phyloP scores from a whole-genome alignment of 805 yeast species.

The Dipodascus geniculatus region DNA sequence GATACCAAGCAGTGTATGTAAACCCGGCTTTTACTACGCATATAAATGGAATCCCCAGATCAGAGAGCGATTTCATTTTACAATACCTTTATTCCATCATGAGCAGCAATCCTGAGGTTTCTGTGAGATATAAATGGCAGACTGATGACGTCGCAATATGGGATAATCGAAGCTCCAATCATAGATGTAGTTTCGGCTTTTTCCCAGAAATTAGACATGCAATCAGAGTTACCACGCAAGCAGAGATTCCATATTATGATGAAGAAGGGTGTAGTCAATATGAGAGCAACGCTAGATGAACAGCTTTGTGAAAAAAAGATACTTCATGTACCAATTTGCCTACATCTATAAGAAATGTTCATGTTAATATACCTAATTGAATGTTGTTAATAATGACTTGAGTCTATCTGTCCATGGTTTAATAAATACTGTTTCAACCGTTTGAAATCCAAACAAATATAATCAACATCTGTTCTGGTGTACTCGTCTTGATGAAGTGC shows the following conservation, averaged over 20 bases:
- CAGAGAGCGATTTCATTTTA: constrained; percentile 38
- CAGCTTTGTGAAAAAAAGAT: not conserved
- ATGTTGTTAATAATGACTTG: too few species aligned
- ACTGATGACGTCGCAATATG: constrained; percentile 44
- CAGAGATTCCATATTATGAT: constrained; percentile 42
- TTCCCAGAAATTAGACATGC: constrained; percentile 35
- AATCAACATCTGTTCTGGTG: not conserved
- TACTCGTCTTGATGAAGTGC: not conserved
- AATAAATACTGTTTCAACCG: not conserved
- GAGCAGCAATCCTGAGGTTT: constrained; percentile 43
- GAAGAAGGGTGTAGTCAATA: constrained; percentile 15
- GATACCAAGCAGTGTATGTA: constrained; percentile 46
- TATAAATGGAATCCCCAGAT: constrained; percentile 41
- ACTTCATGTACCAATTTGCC: too few species aligned
- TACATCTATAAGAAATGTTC: too few species aligned
- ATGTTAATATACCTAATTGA: too few species aligned
- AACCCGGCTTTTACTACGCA: constrained; percentile 40
- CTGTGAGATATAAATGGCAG: constrained; percentile 41
- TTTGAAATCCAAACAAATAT: not conserved
- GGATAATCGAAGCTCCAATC: constrained; percentile 49
- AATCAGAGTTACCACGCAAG: constrained; percentile 34
- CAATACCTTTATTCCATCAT: constrained; percentile 34
- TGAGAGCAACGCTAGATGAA: not conserved
- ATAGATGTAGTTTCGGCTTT: constrained; percentile 43
- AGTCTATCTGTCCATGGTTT: not conserved